Evolutionary conservation across 768 basidiomycete genomes (phyloP), one percentile per base, ranked within the genome.

Genomic region (Serendipita vermifera): DNA sequence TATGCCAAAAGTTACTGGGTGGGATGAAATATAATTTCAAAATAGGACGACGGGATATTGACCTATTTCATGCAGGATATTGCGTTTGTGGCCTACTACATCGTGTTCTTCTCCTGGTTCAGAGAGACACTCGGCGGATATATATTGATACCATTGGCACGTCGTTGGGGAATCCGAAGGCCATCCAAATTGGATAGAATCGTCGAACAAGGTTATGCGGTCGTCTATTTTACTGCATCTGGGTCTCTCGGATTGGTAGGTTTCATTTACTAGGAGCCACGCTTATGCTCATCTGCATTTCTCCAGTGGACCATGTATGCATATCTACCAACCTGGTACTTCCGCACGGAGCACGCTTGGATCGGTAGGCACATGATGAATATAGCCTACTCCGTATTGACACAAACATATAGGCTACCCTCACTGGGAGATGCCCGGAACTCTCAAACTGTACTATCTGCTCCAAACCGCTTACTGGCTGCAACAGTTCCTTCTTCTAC

Each of bases 391-490:
- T n/a, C n/a, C n/a, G n/a, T n/a, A n/a, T n/a, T n/a, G n/a, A n/a
- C n/a, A n/a, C n/a, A 9, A 15, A 5, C 5, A n/a, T n/a, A 2
- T 33, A 90, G 88, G 79, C 57, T 96, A 94, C 64, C 93, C 93
- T 15, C 80, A 87, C 64, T 88, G 86, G 83, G 77, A 85, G 43
- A 87, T 99, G 85, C 77, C 77, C 24, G 80, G 82, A 0, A 77
- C 81, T 59, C 71, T 98, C 62, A 99, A 99, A 71, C 69, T 77
- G 39, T 98, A 96, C 72, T 98, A 98, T 67, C 81, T 99, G 56
- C 79, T 92, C 72, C 94, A 99, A 66, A 77, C 80, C 58, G 75
- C 92, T 2, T 97, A 96, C 68, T 98, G 96, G 96, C 78, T 82
- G 41, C 93, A 98, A 64, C 92, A 99, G 67, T 75, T 93, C 59